Base-by-base conservation (phyloP, 352 stramenopile genomes). In the Pythium dissimile region DNA sequence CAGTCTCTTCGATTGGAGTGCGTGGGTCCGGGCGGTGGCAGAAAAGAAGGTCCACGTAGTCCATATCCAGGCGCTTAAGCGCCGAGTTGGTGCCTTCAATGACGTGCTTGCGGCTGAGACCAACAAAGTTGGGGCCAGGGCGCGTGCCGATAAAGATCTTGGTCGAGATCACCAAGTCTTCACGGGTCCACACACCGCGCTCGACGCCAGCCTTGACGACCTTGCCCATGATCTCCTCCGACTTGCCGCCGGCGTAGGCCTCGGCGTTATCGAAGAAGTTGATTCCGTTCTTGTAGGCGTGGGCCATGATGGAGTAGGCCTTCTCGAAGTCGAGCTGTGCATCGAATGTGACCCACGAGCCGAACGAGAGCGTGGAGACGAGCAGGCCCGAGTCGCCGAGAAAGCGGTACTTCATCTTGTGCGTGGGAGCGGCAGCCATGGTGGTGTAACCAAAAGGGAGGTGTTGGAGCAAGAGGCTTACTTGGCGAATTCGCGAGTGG, bases 191-290 rank as follows among this genome's bases (percentile, higher is more conserved):
- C 15, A 74, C 26, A 13, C 58, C 62, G 23, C 63, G 69, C 65
- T 86, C 65, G 13, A 88, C 66, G 28, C 73, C 72, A 12, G 69
- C 62, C 53, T 84, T 79, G 10, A 89, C 59, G 8, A 80, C 59
- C 49, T 80, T 72, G 21, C 78, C 79, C 66, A 85, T 88, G 50
- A 80, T 77, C 39, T 71, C 53, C 50, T 83, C 73, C 5, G 71
- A 69, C 32, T 76, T 62, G 31, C 76, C 74, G 32, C 77, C 67
- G 12, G 48, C 62, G 27, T 88, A 88, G 28, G 72, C 60, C 58
- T 83, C 77, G 10, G 78, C 78, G 31, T 80, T 89, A 54, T 89
- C 79, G 46, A 87, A 77, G 32, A 89, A 82, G 68, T 86, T 89
- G 53, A 89, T 56, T 37, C 76, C 79, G 0, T 75, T 39, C 64